Percentiles rank a stretch among this genome's conserved stretches.
Evolutionary conservation across 1,139 yeast genomes (phyloP).

Genomic region (Geotrichum histeridarum): DNA sequence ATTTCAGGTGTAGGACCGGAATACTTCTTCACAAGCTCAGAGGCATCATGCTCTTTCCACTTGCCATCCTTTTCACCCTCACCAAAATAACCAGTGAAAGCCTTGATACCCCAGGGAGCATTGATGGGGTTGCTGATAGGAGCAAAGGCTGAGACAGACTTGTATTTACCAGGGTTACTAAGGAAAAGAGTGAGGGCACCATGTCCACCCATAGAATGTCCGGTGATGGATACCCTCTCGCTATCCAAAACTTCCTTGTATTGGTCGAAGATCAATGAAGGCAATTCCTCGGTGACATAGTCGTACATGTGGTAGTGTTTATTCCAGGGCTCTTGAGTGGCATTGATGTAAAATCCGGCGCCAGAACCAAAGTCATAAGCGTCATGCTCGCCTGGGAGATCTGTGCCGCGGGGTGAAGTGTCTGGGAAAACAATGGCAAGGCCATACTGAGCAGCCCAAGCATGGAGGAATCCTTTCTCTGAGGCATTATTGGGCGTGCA

Average conservation of each 20-base stretch:
- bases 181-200: slow-evolving; percentile 83
- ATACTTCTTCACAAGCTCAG: slow-evolving; percentile 57
- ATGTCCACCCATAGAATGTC: slow-evolving; percentile 98
- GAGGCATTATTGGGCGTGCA: slow-evolving; percentile 91
- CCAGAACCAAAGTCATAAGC: slow-evolving; percentile 89
- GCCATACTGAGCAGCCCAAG: slow-evolving; percentile 73
- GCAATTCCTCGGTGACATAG: slow-evolving; percentile 73
- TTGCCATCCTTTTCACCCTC: slow-evolving; percentile 42
- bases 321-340: slow-evolving; percentile 67
- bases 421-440: slow-evolving; percentile 91
- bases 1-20: slow-evolving; percentile 54
- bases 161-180: slow-evolving; percentile 66
- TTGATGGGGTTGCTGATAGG: slow-evolving; percentile 78
- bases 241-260: slow-evolving; percentile 45
- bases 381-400: slow-evolving; percentile 74
- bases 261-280: slow-evolving; percentile 42
- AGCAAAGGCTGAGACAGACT: slow-evolving; percentile 84
- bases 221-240: slow-evolving; percentile 65
- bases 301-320: slow-evolving; percentile 79
- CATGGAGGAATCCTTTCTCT: slow-evolving; percentile 89
- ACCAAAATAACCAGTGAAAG: slow-evolving; percentile 75
- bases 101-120: slow-evolving; percentile 84
- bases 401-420: slow-evolving; percentile 95
- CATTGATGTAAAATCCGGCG: slow-evolving; percentile 90
- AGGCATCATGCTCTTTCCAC: slow-evolving; percentile 81